Conservation (phyloP, 2,329 filamentous ascomycete genomes). For the Aureobasidium namibiae region DNA sequence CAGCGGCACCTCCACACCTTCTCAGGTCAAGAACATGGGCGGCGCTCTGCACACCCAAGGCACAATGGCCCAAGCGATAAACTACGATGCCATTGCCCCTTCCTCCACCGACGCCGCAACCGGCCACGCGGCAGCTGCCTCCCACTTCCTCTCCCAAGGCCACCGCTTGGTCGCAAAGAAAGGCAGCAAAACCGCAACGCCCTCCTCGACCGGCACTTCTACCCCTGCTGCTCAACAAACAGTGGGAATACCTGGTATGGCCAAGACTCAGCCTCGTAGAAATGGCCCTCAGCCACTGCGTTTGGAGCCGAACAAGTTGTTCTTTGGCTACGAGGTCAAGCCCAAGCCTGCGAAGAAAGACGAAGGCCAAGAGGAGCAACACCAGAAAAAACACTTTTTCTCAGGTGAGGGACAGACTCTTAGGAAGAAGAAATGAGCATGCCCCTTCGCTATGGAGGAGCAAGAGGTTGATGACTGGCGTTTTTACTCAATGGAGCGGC, state of each 20-base stretch:
- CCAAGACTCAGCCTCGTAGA: conserved; percentile 38
- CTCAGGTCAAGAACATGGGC: conserved; percentile 57
- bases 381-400: conserved; percentile 53
- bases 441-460: too few relatives aligned
- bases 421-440: conserved; percentile 57
- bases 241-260: conserved; percentile 40
- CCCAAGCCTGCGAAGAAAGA: conserved; percentile 74
- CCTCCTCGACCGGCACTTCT: conserved; percentile 27
- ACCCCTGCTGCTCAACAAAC: conserved; percentile 50
- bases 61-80: conserved; percentile 96
- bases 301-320: conserved; percentile 79
- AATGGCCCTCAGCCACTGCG: conserved; percentile 83
- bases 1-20: conserved; percentile 81
- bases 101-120: conserved; percentile 57
- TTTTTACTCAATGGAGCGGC: neutral
- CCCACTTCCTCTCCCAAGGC: conserved; percentile 72
- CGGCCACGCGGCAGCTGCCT: conserved; percentile 56
- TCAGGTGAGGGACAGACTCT: conserved; percentile 73
- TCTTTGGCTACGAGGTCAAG: conserved; percentile 92
- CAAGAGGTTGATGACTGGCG: neutral
- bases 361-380: conserved; percentile 52
- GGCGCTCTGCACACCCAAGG: conserved; percentile 76
- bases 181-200: conserved; percentile 64
- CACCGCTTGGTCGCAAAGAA: conserved; percentile 81
- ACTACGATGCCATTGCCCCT: conserved; percentile 85